Conservation (phyloP, 192 early-diverging fungal genomes). For the Paraglomus occultum region DNA sequence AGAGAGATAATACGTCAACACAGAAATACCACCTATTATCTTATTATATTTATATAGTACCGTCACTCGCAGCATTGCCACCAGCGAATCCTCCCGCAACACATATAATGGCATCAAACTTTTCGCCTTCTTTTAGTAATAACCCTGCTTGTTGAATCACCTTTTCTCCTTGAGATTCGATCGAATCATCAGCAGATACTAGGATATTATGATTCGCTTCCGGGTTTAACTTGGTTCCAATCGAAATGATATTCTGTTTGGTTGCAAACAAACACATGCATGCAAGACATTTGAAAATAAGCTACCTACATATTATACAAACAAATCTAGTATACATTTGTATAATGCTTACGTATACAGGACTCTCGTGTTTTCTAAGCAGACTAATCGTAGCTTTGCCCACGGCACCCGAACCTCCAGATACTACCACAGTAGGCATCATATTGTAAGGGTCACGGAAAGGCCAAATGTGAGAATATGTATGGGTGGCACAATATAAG, state of each 20-base stretch:
- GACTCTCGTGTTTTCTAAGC: constrained; percentile 73
- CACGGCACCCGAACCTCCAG: constrained; percentile 90
- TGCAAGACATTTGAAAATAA: not conserved
- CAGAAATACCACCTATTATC: constrained; percentile 22
- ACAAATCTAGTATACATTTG: constrained; percentile 34
- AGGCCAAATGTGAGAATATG: no score
- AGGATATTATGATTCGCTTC: constrained; percentile 74
- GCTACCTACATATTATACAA: not conserved
- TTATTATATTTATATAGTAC: constrained; percentile 38
- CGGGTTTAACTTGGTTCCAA: constrained; percentile 72
- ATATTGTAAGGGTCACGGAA: constrained; percentile 22
- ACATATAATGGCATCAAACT: constrained; percentile 82
- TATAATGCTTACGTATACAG: no score
- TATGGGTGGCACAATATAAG: no score
- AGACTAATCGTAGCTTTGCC: constrained; percentile 70
- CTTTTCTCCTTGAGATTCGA: constrained; percentile 61
- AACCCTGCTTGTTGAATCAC: constrained; percentile 45
- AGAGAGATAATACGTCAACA: not conserved
- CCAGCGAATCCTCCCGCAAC: constrained; percentile 97
- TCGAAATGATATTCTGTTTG: constrained; percentile 65
- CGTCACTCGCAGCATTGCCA: constrained; percentile 71
- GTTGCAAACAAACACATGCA: not conserved
- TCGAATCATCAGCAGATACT: constrained; percentile 43
- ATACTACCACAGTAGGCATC: constrained; percentile 73
- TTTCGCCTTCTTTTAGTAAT: constrained; percentile 38